phyloP scores from a whole-genome alignment of 2,329 filamentous ascomycete species.

The Ascochyta lentis region DNA sequence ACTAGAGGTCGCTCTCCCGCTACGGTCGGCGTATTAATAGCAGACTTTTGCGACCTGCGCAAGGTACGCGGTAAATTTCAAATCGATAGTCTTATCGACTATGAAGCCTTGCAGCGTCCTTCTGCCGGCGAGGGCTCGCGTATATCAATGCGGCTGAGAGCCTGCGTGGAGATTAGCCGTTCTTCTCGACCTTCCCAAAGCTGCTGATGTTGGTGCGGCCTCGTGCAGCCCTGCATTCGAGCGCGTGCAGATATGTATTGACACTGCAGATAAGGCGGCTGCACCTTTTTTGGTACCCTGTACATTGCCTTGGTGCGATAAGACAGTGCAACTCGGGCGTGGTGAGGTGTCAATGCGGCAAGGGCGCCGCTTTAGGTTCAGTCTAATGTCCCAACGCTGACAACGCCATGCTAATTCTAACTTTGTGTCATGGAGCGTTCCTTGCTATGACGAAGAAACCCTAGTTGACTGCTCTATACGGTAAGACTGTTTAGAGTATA shows the following conservation, averaged over 20 bases:
- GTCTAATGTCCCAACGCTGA: conserved; percentile 11
- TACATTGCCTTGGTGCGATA: conserved; percentile 9
- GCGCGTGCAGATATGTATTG: conserved; percentile 9
- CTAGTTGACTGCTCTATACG: conserved; percentile 4
- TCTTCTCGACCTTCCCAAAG: neutral
- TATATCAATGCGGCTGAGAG: neutral
- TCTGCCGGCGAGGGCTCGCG: conserved; percentile 3
- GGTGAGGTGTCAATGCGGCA: conserved; percentile 8
- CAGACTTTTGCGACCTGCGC: conserved; percentile 10
- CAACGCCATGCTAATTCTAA: conserved; percentile 7
- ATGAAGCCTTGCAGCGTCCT: conserved; percentile 2
- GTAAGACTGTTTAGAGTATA: conserved; percentile 12
- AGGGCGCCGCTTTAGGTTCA: conserved; percentile 16
- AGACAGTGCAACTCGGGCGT: neutral
- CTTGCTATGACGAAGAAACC: conserved; percentile 1
- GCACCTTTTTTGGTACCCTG: neutral
- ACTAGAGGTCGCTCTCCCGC: conserved; percentile 21
- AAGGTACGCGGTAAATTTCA: conserved; percentile 18
- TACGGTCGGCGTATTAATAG: conserved; percentile 13
- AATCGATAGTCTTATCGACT: conserved; percentile 20
- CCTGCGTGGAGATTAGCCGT: neutral
- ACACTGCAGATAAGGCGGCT: conserved; percentile 11
- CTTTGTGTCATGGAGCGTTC: conserved; percentile 3
- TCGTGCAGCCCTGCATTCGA: conserved; percentile 9
- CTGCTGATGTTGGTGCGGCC: conserved; percentile 1